Percentiles rank a stretch among this genome's conserved stretches.
Evolutionary conservation across 176 grass and related monocot genomes (phyloP).

Genomic region (Phyllostachys edulis): DNA sequence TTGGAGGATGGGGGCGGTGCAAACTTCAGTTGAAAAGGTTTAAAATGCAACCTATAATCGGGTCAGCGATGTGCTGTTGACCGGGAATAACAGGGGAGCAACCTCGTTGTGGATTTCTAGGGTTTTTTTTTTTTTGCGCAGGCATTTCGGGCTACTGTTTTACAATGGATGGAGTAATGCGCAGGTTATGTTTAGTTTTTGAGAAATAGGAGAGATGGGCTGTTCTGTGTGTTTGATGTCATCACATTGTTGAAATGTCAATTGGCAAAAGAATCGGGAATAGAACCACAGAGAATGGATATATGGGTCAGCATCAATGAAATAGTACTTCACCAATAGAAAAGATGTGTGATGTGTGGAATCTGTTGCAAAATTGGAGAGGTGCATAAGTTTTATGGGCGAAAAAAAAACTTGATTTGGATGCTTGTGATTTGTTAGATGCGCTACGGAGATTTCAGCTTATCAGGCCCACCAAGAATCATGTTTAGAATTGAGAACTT

Average conservation of each 20-base stretch:
- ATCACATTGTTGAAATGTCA: not conserved
- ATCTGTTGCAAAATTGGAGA: not conserved
- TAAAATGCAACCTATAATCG: not conserved
- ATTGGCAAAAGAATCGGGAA: not conserved
- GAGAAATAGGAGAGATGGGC: not conserved
- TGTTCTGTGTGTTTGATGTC: not conserved
- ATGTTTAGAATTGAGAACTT: not conserved
- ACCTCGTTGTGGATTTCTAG: not conserved
- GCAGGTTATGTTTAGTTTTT: not conserved
- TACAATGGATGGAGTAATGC: not conserved
- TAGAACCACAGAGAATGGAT: not conserved
- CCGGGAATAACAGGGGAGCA: not conserved
- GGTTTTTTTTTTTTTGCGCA: not conserved
- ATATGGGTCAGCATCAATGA: not conserved
- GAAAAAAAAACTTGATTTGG: not conserved
- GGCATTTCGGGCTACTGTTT: not conserved
- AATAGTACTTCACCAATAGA: not conserved
- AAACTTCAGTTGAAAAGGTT: not conserved
- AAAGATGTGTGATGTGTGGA: not conserved
- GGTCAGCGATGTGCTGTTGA: not conserved
- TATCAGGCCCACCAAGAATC: not conserved
- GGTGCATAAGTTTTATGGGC: not conserved
- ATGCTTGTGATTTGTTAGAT: not conserved
- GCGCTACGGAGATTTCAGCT: not conserved
- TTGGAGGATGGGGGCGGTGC: not conserved